Evolutionary conservation across 2,329 filamentous ascomycete genomes (phyloP).

Genomic region (Sporothrix phasma): DNA sequence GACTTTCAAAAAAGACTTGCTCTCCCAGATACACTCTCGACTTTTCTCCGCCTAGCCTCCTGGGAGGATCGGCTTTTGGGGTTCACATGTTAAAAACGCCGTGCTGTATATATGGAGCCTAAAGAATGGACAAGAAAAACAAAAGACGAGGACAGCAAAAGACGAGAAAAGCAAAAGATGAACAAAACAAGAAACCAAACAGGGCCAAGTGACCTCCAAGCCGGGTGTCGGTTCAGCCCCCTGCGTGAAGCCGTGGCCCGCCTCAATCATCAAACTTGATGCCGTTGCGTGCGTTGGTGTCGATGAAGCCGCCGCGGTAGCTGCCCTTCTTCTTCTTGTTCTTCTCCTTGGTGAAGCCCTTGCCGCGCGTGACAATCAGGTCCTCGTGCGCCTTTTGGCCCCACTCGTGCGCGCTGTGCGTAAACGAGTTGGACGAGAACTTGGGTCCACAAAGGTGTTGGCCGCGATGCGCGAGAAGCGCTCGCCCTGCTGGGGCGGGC

Average conservation of each 20-base stretch:
- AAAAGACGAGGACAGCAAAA: not conserved
- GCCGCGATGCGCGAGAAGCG: slow-evolving; percentile 71
- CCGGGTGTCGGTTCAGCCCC: not conserved
- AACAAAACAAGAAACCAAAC: not conserved
- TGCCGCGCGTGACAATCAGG: slow-evolving; percentile 82
- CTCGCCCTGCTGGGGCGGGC: slow-evolving; percentile 44
- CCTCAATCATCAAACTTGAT: slow-evolving; percentile 69
- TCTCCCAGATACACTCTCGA: not conserved
- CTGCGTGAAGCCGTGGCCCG: not conserved
- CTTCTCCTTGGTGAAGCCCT: slow-evolving; percentile 99
- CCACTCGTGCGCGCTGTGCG: slow-evolving; percentile 70
- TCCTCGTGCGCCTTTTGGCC: slow-evolving; percentile 82
- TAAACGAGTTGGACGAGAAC: slow-evolving; percentile 73
- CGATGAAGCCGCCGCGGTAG: slow-evolving; percentile 82
- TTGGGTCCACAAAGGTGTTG: slow-evolving; percentile 56
- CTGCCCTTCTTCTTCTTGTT: slow-evolving; percentile 94
- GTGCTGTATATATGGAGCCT: slow-evolving; percentile 10
- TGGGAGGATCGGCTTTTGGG: not conserved
- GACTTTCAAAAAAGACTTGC: not conserved
- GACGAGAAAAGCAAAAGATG: not conserved
- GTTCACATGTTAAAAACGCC: slow-evolving; percentile 8
- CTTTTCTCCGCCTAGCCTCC: not conserved
- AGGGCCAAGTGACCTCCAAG: not conserved
- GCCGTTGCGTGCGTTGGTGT: slow-evolving; percentile 69
- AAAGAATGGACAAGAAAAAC: no score